These are phyloP conservation scores for Takashimella koratensis DNA, from an alignment of 1,284 basidiomycete species.

Conservation along the genomic window DNA sequence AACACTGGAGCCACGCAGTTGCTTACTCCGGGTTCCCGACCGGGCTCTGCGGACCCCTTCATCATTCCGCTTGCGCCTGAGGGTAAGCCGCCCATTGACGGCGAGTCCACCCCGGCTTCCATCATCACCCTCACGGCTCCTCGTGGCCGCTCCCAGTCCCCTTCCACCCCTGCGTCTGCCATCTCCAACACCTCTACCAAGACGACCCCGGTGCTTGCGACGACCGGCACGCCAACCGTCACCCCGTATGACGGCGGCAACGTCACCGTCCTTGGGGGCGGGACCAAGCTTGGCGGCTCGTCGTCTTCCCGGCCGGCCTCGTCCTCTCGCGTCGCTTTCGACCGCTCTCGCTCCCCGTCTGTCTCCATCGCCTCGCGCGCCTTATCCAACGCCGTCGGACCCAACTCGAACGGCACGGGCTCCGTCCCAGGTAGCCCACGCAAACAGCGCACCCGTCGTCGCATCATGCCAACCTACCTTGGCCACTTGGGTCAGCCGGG, in stretches of 20 bases:
- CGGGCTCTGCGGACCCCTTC: constrained; percentile 38
- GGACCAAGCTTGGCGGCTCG: constrained; percentile 49
- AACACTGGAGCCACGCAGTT: constrained; percentile 35
- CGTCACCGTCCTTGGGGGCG: constrained; percentile 50
- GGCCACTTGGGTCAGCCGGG: constrained; percentile 43
- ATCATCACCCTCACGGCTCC: constrained; percentile 7
- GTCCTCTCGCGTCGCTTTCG: constrained; percentile 9
- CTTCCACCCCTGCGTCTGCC: constrained; percentile 9
- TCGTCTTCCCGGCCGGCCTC: constrained; percentile 29
- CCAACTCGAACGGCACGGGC: constrained; percentile 24
- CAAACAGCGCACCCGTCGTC: constrained; percentile 37
- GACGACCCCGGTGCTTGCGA: constrained; percentile 13
- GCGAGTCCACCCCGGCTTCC: constrained; percentile 7
- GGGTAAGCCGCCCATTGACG: constrained; percentile 12
- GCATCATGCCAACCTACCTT: constrained; percentile 47
- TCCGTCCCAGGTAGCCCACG: constrained; percentile 11
- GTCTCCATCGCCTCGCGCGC: constrained; percentile 42
- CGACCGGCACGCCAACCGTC: constrained; percentile 30
- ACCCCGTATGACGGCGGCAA: constrained; percentile 51
- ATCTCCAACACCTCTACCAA: too few species aligned
- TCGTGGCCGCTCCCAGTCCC: constrained; percentile 21
- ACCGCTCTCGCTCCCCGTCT: constrained; percentile 42
- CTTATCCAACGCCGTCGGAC: constrained; percentile 33
- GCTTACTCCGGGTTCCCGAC: constrained; percentile 39
- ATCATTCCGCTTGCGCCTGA: too few species aligned